Percentiles rank a stretch among this genome's conserved stretches.
Conservation (phyloP, 1,284 basidiomycete species). For the Apiotrichum mycotoxinovorans region DNA sequence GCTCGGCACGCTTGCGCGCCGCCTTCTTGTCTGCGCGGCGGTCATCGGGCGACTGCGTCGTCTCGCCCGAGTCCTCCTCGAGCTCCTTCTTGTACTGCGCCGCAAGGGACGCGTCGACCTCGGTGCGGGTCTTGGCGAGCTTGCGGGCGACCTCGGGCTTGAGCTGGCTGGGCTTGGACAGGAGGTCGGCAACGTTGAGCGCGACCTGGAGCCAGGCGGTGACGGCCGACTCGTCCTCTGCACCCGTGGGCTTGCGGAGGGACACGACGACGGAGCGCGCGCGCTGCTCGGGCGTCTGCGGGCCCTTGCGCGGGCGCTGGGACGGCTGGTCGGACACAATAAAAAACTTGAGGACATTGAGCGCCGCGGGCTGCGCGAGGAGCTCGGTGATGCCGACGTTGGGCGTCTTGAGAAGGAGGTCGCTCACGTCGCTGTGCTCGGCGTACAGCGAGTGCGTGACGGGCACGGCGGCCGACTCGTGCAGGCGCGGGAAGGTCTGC, state of each 20-base stretch:
- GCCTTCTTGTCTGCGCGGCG: slow-evolving; percentile 63
- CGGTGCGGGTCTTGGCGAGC: slow-evolving; percentile 66
- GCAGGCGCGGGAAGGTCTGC: slow-evolving; percentile 45
- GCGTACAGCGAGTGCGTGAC: slow-evolving; percentile 63
- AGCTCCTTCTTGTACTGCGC: slow-evolving; percentile 53
- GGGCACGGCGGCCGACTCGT: slow-evolving; percentile 38
- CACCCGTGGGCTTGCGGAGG: slow-evolving; percentile 58
- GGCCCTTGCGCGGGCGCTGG: slow-evolving; percentile 58
- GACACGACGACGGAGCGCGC: slow-evolving; percentile 70
- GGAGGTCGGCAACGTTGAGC: slow-evolving; percentile 69
- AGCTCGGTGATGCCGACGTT: slow-evolving; percentile 59
- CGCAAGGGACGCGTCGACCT: slow-evolving; percentile 56
- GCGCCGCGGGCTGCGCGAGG: slow-evolving; percentile 58
- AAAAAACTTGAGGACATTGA: slow-evolving; percentile 66
- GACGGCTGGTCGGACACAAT: slow-evolving; percentile 76
- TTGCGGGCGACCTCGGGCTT: slow-evolving; percentile 75
- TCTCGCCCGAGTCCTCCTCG: slow-evolving; percentile 64
- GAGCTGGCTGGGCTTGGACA: slow-evolving; percentile 52
- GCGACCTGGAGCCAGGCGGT: slow-evolving; percentile 62
- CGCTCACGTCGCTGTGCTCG: slow-evolving; percentile 73
- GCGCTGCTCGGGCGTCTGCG: slow-evolving; percentile 54
- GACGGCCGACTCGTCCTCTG: slow-evolving; percentile 55
- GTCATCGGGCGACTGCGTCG: slow-evolving; percentile 57
- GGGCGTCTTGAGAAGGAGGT: slow-evolving; percentile 66
- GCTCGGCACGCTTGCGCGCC: slow-evolving; percentile 69